Base-by-base conservation (phyloP, 176 grass and related monocot genomes). In the Themeda triandra region DNA sequence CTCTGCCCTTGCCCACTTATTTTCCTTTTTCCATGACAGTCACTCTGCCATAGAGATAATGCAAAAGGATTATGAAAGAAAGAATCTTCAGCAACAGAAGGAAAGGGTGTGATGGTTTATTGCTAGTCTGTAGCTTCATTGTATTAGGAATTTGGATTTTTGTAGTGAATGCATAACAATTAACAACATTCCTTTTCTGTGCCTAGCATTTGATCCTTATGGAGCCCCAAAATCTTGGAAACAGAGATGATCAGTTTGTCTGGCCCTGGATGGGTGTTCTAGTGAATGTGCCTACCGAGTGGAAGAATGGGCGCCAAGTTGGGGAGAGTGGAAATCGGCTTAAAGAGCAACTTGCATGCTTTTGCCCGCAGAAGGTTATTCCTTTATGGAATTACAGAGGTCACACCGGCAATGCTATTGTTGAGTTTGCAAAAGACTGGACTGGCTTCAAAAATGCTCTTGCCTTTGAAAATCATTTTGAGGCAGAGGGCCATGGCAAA, bases 331-430 rank as follows among this genome's bases (percentile, higher is more conserved):
- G n/a, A n/a, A n/a, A n/a, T n/a, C n/a, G n/a, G n/a, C n/a, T n/a
- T n/a, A n/a, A n/a, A n/a, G n/a, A n/a, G n/a, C n/a, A n/a, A n/a
- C n/a, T n/a, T n/a, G n/a, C n/a, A n/a, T n/a, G n/a, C n/a, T n/a
- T n/a, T n/a, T n/a, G n/a, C n/a, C n/a, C n/a, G n/a, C n/a, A n/a
- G n/a, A n/a, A n/a, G n/a, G n/a, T n/a, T n/a, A n/a, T n/a, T n/a
- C n/a, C n/a, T 84, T 76, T 92, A 73, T 92, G 90, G 90, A 92
- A 89, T n/a, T 36, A 78, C 66, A 89, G 81, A 82, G n/a, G n/a
- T n/a, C n/a, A n/a, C n/a, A n/a, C n/a, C n/a, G n/a, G n/a, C n/a
- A n/a, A n/a, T n/a, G n/a, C 86, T 7, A 86, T 92, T 62, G 73
- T 92, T 33, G 90, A 92, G 25, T 92, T 92, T 42, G 42, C 54